Conservation (phyloP, 257 asterid genomes). For the Petrea volubilis region DNA sequence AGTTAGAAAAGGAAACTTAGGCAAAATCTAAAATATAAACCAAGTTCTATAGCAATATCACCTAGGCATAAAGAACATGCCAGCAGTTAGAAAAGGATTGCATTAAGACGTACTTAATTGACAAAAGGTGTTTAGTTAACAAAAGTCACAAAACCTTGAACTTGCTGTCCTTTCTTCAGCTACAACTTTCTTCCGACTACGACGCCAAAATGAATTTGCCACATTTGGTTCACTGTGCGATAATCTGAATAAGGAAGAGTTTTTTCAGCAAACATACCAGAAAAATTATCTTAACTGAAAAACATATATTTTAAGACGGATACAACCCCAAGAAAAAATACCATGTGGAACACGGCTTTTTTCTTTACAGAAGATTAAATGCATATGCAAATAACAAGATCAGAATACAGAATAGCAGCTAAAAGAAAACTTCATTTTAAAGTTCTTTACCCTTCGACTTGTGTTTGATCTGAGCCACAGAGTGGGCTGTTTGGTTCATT, state of each 20-base stretch:
- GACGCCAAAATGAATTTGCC: conserved; percentile 73
- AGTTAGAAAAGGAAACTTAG: not conserved
- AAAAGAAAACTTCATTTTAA: conserved; percentile 4
- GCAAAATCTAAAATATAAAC: not conserved
- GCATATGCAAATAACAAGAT: conserved; percentile 15
- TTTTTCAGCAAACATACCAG: conserved; percentile 16
- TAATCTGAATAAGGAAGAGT: conserved; percentile 50
- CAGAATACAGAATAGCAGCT: conserved; percentile 7
- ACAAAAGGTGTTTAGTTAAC: not conserved
- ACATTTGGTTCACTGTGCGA: conserved; percentile 73
- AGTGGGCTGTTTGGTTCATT: conserved; percentile 81
- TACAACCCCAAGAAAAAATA: not conserved
- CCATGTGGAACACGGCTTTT: not conserved
- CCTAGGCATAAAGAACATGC: conserved; percentile 2
- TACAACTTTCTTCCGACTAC: conserved; percentile 63
- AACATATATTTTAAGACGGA: conserved; percentile 6
- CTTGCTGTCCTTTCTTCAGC: conserved; percentile 69
- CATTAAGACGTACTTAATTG: not conserved
- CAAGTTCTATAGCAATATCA: not conserved
- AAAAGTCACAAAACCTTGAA: conserved; percentile 57
- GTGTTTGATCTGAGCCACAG: conserved; percentile 59
- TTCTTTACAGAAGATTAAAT: not conserved
- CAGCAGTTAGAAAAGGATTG: conserved; percentile 9
- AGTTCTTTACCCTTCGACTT: conserved; percentile 68
- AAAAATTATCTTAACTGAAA: conserved; percentile 5